Conservation (phyloP, 2,329 filamentous ascomycete genomes). For the Geosmithia flava region DNA sequence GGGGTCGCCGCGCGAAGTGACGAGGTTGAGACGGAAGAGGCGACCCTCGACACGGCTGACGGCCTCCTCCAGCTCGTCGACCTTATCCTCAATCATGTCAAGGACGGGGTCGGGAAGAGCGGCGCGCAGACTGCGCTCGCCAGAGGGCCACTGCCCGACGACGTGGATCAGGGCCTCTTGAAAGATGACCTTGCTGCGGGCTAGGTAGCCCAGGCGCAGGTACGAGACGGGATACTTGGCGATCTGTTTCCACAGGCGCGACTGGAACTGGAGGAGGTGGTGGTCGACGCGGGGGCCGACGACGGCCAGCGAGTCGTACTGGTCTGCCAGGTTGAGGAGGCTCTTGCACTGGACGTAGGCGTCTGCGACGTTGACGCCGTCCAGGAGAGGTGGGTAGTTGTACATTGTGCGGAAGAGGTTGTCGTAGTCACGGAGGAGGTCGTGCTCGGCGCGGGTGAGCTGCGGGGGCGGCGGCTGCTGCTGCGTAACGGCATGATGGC, state of each 20-base stretch:
- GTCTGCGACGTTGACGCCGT: slow-evolving; percentile 78
- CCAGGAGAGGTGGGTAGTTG: slow-evolving; percentile 74
- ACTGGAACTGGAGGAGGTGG: slow-evolving; percentile 84
- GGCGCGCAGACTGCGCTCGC: slow-evolving; percentile 62
- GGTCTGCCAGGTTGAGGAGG: slow-evolving; percentile 77
- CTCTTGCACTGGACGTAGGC: slow-evolving; percentile 93
- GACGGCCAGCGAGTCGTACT: slow-evolving; percentile 82
- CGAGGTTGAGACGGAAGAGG: slow-evolving; percentile 70
- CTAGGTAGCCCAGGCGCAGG: slow-evolving; percentile 76
- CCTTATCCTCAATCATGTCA: slow-evolving; percentile 89
- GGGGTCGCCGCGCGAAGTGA: slow-evolving; percentile 68
- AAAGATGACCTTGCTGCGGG: slow-evolving; percentile 72
- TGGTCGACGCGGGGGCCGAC: slow-evolving; percentile 87
- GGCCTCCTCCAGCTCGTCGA: slow-evolving; percentile 77
- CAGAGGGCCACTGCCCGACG: slow-evolving; percentile 84
- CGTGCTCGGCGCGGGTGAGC: slow-evolving; percentile 50
- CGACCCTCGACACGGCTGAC: slow-evolving; percentile 70
- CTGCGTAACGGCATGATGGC: neutral
- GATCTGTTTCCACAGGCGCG: slow-evolving; percentile 87
- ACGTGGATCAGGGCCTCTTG: slow-evolving; percentile 86
- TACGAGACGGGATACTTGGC: slow-evolving; percentile 93
- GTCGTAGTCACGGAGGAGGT: slow-evolving; percentile 83
- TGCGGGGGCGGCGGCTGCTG: slow-evolving; percentile 15
- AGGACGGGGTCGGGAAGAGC: slow-evolving; percentile 65
- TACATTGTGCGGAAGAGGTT: slow-evolving; percentile 95